Evolutionary conservation across 2,329 filamentous ascomycete species (phyloP), one percentile per base, ranked within the genome.

Genomic region (Blumeria graminis): DNA sequence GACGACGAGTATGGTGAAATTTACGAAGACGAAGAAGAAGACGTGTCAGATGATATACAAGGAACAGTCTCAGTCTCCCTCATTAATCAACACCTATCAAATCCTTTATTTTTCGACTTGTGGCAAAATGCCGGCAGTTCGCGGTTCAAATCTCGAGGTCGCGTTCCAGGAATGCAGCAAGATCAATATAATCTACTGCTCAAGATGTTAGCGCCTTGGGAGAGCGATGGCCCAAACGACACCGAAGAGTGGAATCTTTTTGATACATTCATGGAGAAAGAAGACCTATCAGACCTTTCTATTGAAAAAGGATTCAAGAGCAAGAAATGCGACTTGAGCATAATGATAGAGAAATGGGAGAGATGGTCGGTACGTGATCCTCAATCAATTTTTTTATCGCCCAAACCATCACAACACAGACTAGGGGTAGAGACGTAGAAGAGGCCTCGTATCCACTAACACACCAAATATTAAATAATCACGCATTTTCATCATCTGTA

Each of bases 161-260:
- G 7, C 14, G 28, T 51, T 33, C 48, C 48, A 14, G 48, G 48
- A 11, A 51, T 51, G 48, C 28, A 33, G 13, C 48, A 33, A 34
- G 11, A 51, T 33, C 16, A 51, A 39, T 55, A 55, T 39, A 38
- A 38, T 18, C 9, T 28, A 1, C 28, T 55, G 13, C 39, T 55
- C 28, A 41, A 16, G 3, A 28, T 32, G 9, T 11, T 56, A 3
- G 55, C 55, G 6, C 55, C 55, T 50, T 48, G 22, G 28, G 55
- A 56, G 36, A 56, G 55, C 32, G 41, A 56, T 16, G 55, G 41
- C 7, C 55, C 32, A 32, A 16, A 38, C 28, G 55, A 56, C 36
- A 56, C 41, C 18, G 43, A 56, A 22, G 41, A 56, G 22, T 56
- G 55, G 55, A 56, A 56, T 51, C 41, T 56, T 22, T 56, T 56